Conservation (phyloP, 768 basidiomycete species). For the Pisolithus tinctorius region DNA sequence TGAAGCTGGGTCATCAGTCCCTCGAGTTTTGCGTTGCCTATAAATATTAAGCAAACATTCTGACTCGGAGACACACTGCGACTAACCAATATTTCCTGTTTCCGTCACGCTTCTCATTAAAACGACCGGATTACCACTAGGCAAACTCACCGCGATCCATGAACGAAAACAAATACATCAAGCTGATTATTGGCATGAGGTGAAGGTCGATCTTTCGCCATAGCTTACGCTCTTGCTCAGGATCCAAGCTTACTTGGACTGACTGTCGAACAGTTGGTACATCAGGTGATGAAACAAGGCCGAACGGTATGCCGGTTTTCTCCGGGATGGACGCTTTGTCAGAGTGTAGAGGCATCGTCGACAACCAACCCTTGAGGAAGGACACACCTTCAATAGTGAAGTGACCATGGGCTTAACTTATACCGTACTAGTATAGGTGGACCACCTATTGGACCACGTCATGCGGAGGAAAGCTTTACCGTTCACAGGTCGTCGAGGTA, state of each 20-base stretch:
- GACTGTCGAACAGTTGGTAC: neutral
- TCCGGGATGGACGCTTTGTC: neutral
- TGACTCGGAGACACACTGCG: neutral
- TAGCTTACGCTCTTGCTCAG: conserved; percentile 43
- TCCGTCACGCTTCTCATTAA: conserved; percentile 35
- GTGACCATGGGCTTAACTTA: neutral
- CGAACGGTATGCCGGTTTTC: neutral
- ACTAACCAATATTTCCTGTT: conserved; percentile 39
- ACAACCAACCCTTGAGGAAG: neutral
- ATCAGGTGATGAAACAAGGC: neutral
- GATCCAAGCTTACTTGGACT: neutral
- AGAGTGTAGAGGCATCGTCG: neutral
- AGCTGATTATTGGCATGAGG: conserved; percentile 47
- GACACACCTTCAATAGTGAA: neutral
- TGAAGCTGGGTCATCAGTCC: conserved; percentile 42
- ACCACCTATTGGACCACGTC: no score
- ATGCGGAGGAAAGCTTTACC: no score
- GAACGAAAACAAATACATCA: conserved; percentile 58
- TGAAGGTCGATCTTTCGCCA: conserved; percentile 52
- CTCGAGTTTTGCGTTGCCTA: conserved; percentile 58
- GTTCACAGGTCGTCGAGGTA: no score
- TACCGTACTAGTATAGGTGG: no score
- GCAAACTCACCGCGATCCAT: conserved; percentile 47
- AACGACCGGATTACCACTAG: neutral
- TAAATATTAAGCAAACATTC: neutral